These are phyloP conservation scores for Picea abies DNA, from an alignment of 83 land plant genomes.

Conservation along the genomic window DNA sequence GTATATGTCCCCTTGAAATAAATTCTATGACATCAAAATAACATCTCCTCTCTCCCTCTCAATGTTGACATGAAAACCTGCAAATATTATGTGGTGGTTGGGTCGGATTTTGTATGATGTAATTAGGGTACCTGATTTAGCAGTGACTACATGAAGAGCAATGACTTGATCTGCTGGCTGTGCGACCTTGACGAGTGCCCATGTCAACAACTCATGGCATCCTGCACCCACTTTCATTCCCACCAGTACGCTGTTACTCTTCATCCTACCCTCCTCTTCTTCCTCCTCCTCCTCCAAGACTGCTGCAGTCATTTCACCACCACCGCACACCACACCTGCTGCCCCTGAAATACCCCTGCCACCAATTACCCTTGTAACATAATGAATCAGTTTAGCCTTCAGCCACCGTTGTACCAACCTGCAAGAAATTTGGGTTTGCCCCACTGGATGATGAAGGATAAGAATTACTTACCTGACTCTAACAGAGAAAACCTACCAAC, in stretches of 20 bases:
- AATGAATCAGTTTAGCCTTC: background rate
- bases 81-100: too few species aligned
- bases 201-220: slow-evolving; percentile 60
- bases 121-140: slow-evolving; percentile 8
- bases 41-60: too few species aligned
- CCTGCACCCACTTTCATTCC: slow-evolving; percentile 48
- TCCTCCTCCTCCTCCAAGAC: slow-evolving; percentile 14
- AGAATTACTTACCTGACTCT: too few species aligned
- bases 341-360: background rate
- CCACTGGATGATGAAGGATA: background rate
- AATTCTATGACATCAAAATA: too few species aligned
- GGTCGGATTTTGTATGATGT: too few species aligned
- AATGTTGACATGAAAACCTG: too few species aligned
- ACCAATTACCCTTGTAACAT: background rate
- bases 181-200: slow-evolving; percentile 63
- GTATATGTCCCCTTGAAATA: too few species aligned
- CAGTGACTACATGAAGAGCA: slow-evolving; percentile 57
- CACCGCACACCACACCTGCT: background rate
- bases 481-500: too few species aligned
- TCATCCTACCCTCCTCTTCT: background rate
- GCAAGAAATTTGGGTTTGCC: background rate
- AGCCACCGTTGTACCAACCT: slow-evolving; percentile 4
- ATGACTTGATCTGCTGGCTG: slow-evolving; percentile 60
- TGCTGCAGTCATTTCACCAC: slow-evolving; percentile 8
- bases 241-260: slow-evolving; percentile 46